These are phyloP conservation scores for Tieghemiomyces parasiticus DNA, from an alignment of 192 early-diverging fungal species.

Conservation along the genomic window DNA sequence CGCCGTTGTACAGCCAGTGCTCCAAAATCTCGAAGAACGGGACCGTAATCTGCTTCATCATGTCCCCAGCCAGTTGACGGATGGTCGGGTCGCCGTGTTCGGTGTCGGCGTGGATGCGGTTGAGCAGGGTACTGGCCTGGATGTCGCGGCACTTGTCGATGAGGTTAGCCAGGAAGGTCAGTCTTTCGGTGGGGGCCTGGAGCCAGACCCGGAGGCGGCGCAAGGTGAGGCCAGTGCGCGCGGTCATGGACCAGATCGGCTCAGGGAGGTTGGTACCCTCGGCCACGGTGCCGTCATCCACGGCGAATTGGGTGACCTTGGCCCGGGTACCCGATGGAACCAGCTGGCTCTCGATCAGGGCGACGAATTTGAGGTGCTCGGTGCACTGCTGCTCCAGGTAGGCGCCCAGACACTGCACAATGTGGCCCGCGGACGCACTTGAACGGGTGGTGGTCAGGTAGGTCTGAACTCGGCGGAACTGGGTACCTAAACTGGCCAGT, in stretches of 20 bases:
- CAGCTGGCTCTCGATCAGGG: constrained; percentile 67
- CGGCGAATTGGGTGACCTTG: neutral
- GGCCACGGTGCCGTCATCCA: neutral
- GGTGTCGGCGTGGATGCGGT: constrained; percentile 62
- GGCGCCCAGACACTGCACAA: constrained; percentile 60
- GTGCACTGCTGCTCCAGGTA: constrained; percentile 65
- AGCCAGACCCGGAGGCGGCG: constrained; percentile 82
- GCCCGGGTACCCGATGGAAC: constrained; percentile 21
- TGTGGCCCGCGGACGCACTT: constrained; percentile 13
- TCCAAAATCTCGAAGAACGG: constrained; percentile 88
- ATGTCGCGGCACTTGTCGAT: constrained; percentile 44
- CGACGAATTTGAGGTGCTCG: constrained; percentile 76
- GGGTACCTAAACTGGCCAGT: constrained; percentile 65
- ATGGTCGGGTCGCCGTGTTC: constrained; percentile 89
- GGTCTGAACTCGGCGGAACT: constrained; percentile 46
- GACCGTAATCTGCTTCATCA: constrained; percentile 55
- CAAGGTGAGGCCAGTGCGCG: constrained; percentile 49
- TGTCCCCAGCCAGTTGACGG: constrained; percentile 51
- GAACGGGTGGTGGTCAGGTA: constrained; percentile 30
- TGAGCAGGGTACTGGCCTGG: constrained; percentile 25
- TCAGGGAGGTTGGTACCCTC: constrained; percentile 9
- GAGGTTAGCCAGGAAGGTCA: constrained; percentile 59
- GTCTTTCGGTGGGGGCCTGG: constrained; percentile 52
- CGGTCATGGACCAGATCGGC: constrained; percentile 21
- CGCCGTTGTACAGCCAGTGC: constrained; percentile 88